phyloP scores from a whole-genome alignment of 164 flowering plant species.

The Piper longum region DNA sequence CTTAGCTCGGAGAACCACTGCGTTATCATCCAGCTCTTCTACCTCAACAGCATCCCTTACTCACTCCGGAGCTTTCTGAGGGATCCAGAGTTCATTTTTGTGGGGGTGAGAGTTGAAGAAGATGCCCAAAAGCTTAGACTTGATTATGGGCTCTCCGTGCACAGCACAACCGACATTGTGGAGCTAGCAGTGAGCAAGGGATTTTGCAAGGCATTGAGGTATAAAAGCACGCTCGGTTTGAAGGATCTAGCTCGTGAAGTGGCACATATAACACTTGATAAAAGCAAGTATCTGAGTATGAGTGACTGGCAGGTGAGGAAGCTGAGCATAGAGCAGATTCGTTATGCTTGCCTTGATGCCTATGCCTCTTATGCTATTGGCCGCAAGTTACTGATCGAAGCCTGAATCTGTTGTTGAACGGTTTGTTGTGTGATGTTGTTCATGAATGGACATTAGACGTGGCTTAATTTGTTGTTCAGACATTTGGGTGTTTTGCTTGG shows the following conservation, averaged over 20 bases:
- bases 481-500: too few relatives aligned
- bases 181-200: not conserved
- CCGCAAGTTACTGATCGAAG: not conserved
- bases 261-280: not conserved
- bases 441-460: too few relatives aligned
- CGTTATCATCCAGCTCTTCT: slow-evolving; percentile 2
- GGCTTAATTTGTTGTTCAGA: too few relatives aligned
- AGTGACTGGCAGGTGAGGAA: not conserved
- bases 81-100: not conserved
- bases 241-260: not conserved
- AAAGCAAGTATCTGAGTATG: not conserved
- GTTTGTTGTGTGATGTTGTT: too few relatives aligned
- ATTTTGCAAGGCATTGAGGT: not conserved
- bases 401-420: too few relatives aligned
- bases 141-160: not conserved
- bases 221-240: not conserved
- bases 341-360: slow-evolving; percentile 3
- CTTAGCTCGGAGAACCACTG: not conserved
- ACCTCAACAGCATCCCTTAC: not conserved
- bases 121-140: not conserved
- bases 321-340: not conserved
- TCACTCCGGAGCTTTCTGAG: not conserved
- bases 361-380: not conserved
- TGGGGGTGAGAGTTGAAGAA: not conserved
- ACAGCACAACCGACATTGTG: too few relatives aligned